Conservation (phyloP, 1,284 basidiomycete species). For the Trichosporon asahii region DNA sequence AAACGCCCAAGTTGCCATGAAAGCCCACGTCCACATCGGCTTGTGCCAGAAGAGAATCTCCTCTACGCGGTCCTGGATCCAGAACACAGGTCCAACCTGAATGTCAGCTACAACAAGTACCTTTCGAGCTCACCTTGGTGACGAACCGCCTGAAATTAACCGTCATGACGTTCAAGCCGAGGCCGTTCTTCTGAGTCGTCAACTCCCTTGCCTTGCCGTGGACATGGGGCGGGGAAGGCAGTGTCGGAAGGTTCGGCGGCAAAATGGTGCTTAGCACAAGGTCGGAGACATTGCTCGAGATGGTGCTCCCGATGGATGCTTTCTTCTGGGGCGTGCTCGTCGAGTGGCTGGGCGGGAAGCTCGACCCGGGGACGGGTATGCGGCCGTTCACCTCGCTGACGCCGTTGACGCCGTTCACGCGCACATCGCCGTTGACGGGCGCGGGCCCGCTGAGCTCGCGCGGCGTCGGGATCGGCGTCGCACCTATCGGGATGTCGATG, state of each 20-base stretch:
- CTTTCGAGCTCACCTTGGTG: constrained; percentile 34
- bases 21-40: constrained; percentile 50
- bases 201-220: constrained; percentile 30
- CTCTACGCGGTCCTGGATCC: constrained; percentile 51
- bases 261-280: constrained; percentile 41
- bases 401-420: neutral
- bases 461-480: constrained; percentile 10
- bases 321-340: neutral
- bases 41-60: constrained; percentile 53
- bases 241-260: constrained; percentile 44
- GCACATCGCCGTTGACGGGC: neutral
- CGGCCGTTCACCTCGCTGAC: neutral
- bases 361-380: neutral
- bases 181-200: constrained; percentile 42
- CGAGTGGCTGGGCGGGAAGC: neutral
- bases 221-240: constrained; percentile 21
- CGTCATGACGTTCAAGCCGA: constrained; percentile 45
- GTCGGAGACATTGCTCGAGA: constrained; percentile 47
- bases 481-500: constrained; percentile 8
- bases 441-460: constrained; percentile 2
- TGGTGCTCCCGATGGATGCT: neutral
- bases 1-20: constrained; percentile 47
- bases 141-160: constrained; percentile 51
- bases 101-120: neutral
- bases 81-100: constrained; percentile 51